Evolutionary conservation across 2,329 filamentous ascomycete species (phyloP), one percentile per base, ranked within the genome.

Genomic region (Trichoderma guizhouense): DNA sequence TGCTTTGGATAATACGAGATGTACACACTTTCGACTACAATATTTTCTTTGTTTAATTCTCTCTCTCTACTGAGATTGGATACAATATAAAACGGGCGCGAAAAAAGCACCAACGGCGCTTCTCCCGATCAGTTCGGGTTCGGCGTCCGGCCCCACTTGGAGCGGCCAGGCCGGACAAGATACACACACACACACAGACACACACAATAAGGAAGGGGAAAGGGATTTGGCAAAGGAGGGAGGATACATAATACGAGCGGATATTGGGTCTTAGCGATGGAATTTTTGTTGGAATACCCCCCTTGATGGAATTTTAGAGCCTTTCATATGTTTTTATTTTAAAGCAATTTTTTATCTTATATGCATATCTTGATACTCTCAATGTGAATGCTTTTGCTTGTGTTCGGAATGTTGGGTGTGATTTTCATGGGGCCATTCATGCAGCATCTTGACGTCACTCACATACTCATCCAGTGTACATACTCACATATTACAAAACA

Each of bases 81-180:
- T 30, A 34, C 64, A 66, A 66, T 26, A 57, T 32, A 68, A 11
- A 47, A 14, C 18, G 18, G 34, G n/a, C 12, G 14, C 15, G 7
- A 43, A 7, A 28, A 12, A 26, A 24, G 15, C 24, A n/a, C 34
- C 39, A 64, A 24, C 55, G 55, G 66, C 36, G 39, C 66, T 47
- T 61, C 28, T 18, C 9, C 66, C 34, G 53, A 68, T 68, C 34
- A 53, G 47, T 24, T 53, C 47, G 47, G 26, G 11, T 68, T 43
- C 36, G 36, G 66, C 34, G 34, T 32, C 66, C 55, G 66, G 66
- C 66, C 66, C 66, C 66, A 69, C 66, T 69, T 61, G 60, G n/a
- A n/a, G 28, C 28, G 32, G 30, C 21, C 32, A 30, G n/a, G 32
- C 21, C 53, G 53, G 65, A 24, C 51, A 24, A 21, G 26, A 66